Conservation (phyloP, 768 basidiomycete species). For the Collybia sp. region DNA sequence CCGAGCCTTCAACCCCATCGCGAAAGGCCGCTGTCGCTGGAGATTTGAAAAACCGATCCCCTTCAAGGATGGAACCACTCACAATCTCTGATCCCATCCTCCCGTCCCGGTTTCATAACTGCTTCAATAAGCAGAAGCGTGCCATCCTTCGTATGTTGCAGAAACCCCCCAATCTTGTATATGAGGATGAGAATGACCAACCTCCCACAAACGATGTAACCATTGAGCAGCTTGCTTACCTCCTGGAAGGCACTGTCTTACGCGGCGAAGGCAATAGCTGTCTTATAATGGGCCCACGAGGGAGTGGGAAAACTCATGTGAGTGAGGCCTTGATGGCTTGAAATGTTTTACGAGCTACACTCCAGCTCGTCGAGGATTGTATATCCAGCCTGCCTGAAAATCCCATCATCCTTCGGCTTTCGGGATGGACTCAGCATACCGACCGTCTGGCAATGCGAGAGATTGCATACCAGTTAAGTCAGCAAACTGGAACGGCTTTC, state of each 20-base stretch:
- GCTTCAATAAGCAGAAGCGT: conserved; percentile 53
- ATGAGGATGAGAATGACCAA: conserved; percentile 17
- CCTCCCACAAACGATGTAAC: conserved; percentile 47
- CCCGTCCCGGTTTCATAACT: conserved; percentile 38
- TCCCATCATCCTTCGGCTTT: conserved; percentile 76
- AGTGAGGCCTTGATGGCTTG: conserved; percentile 13
- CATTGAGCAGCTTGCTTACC: conserved; percentile 49
- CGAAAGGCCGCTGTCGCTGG: too few relatives aligned
- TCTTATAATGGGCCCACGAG: conserved; percentile 77
- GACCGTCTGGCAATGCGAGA: conserved; percentile 91
- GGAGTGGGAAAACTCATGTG: conserved; percentile 83
- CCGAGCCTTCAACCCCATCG: too few relatives aligned
- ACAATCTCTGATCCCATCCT: conserved; percentile 20
- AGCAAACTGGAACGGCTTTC: conserved; percentile 67
- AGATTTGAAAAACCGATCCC: background rate
- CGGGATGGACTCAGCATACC: conserved; percentile 79
- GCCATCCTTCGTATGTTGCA: conserved; percentile 46
- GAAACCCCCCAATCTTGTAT: conserved; percentile 7
- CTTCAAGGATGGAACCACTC: conserved; percentile 8
- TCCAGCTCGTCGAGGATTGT: conserved; percentile 58
- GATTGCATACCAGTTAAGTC: conserved; percentile 78
- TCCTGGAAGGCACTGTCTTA: conserved; percentile 69
- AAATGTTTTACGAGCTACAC: background rate
- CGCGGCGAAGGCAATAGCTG: conserved; percentile 95
- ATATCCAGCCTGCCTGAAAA: conserved; percentile 38